These are phyloP conservation scores for Verticillium alfalfae DNA, from an alignment of 2,329 filamentous ascomycete genomes.

Conservation along the genomic window DNA sequence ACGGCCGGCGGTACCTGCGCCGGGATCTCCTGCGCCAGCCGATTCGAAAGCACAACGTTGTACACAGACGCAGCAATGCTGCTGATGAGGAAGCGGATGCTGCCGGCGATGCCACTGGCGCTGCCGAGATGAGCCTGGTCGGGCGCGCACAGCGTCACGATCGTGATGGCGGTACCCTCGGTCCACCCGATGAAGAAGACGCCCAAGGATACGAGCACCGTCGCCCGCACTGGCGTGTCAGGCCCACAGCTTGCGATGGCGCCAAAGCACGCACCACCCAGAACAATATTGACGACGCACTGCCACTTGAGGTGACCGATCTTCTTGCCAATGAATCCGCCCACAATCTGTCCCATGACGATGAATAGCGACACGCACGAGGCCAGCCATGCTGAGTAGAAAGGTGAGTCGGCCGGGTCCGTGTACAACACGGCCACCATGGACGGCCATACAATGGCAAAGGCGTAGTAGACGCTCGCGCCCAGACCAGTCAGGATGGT, in stretches of 20 bases:
- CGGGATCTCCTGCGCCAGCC: conserved; percentile 21
- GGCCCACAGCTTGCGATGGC: conserved; percentile 20
- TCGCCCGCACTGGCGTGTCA: conserved; percentile 18
- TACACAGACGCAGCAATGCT: conserved; percentile 26
- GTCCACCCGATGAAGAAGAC: conserved; percentile 28
- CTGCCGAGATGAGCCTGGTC: conserved; percentile 28
- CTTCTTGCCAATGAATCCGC: conserved; percentile 16
- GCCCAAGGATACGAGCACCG: conserved; percentile 20
- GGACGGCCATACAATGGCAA: conserved; percentile 28
- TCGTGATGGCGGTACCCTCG: conserved; percentile 25
- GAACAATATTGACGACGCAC: conserved; percentile 17
- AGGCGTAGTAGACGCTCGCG: conserved; percentile 30
- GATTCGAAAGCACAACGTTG: conserved; percentile 24
- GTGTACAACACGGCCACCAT: conserved; percentile 25
- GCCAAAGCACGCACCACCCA: conserved; percentile 23
- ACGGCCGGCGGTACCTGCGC: conserved; percentile 23
- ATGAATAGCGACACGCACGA: conserved; percentile 21
- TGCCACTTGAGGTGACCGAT: conserved; percentile 25
- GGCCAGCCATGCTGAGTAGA: conserved; percentile 17
- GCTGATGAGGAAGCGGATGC: conserved; percentile 27
- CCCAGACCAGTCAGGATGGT: conserved; percentile 24
- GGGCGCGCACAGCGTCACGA: conserved; percentile 24
- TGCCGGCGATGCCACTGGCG: conserved; percentile 26
- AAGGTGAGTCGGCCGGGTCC: conserved; percentile 10
- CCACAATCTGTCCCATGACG: conserved; percentile 17